Evolutionary conservation across 768 basidiomycete genomes (phyloP).

Genomic region (Pilatotrama ljubarskyi): DNA sequence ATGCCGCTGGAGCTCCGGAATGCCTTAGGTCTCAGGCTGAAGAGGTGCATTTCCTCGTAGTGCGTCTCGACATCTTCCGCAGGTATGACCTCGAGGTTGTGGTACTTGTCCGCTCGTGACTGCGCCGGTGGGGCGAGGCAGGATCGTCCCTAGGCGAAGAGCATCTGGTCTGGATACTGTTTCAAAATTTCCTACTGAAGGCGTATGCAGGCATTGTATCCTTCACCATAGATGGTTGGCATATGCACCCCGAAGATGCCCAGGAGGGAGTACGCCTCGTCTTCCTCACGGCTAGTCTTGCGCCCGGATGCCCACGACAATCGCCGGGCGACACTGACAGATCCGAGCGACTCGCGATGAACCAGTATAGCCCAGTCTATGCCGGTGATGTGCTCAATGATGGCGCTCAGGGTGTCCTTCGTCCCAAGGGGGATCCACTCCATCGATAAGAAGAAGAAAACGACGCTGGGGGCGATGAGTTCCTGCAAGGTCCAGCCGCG

Average conservation of each 20-base stretch:
- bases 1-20: no score
- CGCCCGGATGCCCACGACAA: conserved; percentile 2
- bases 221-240: conserved; percentile 7
- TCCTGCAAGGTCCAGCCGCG: conserved; percentile 13
- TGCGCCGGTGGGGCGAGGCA: no score
- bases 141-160: neutral
- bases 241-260: conserved; percentile 8
- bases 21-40: no score
- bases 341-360: neutral
- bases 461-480: conserved; percentile 2
- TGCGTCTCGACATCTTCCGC: no score
- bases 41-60: no score
- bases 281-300: conserved; percentile 1
- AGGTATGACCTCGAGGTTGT: no score
- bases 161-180: neutral
- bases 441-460: conserved; percentile 4
- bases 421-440: conserved; percentile 1
- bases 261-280: conserved; percentile 13
- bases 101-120: no score
- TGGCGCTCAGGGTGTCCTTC: neutral
- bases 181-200: neutral
- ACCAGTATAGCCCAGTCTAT: neutral
- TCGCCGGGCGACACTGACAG: neutral
- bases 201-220: neutral
- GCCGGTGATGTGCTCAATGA: neutral